Percentiles rank a stretch among this genome's conserved stretches.
These are phyloP conservation scores for Hypoxylon sp. DNA, from an alignment of 2,329 filamentous ascomycete species.

Conservation along the genomic window DNA sequence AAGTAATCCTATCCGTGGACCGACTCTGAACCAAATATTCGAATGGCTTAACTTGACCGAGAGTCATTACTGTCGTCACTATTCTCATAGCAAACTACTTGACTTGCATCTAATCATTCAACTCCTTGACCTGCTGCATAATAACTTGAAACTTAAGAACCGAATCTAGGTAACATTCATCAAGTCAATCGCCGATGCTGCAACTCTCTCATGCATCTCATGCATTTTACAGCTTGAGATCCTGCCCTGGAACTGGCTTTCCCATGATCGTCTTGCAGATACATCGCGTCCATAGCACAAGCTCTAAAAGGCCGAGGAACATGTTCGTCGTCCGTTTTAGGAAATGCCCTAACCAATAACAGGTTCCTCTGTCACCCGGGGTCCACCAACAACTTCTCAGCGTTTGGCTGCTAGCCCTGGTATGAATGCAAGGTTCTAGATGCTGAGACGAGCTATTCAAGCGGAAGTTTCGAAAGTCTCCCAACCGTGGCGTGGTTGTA, in stretches of 20 bases:
- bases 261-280: constrained; percentile 36
- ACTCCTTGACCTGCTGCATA: background rate
- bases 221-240: constrained; percentile 30
- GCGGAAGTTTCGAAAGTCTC: constrained; percentile 44
- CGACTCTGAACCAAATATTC: background rate
- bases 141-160: constrained; percentile 1
- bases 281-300: constrained; percentile 28
- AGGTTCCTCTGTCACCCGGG: constrained; percentile 9
- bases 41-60: constrained; percentile 14
- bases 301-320: constrained; percentile 36
- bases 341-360: constrained; percentile 36
- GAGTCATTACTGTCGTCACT: constrained; percentile 31
- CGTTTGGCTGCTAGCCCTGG: constrained; percentile 39
- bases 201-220: constrained; percentile 6
- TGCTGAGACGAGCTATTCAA: constrained; percentile 46
- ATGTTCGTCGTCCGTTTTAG: constrained; percentile 38
- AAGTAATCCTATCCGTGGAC: constrained; percentile 29
- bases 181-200: constrained; percentile 19
- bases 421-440: constrained; percentile 34
- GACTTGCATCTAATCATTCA: constrained; percentile 12
- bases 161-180: constrained; percentile 2
- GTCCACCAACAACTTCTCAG: constrained; percentile 29
- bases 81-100: constrained; percentile 11
- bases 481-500: constrained; percentile 23
- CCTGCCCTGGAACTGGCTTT: constrained; percentile 20